Evolutionary conservation across 257 asterid species (phyloP), one percentile per base, ranked within the genome.

Genomic region (Solanum acaule): DNA sequence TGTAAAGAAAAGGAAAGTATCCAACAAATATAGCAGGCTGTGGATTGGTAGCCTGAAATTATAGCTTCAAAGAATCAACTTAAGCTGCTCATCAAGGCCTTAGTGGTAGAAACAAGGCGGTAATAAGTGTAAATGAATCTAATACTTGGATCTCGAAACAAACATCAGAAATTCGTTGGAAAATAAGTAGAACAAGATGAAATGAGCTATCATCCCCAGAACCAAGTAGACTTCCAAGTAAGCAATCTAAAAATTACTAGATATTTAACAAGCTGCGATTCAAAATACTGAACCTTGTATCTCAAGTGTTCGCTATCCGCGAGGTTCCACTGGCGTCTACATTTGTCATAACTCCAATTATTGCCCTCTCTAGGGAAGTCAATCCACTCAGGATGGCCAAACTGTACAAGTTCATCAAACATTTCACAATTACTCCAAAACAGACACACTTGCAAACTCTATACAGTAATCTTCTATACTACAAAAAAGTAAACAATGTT

Each of bases 361-460:
- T 97, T 97, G 85, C 99, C 99, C 89, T 97, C 99, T 91, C 99
- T 93, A 59, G 99, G 99, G 88, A 97, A 97, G 95, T 97, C 99
- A 78, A 97, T 97, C 99, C 99, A 97, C 40, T 97, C 99, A 77
- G 99, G 99, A 92, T 97, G 99, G 88, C 99, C 99, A 91, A 96
- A 97, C 99, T 97, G 89, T 85, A 65, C n/a, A 44, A 31, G 59
- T 25, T 56, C 86, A 84, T 56, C 77, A 33, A 81, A 35, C 56
- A 78, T 42, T 38, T 49, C 76, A 83, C 20, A 46, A 29, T 49
- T 49, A 49, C 70, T 82, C 22, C 86, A 82, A 82, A 46, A 49
- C 70, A 82, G 86, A 81, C 34, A 81, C 42, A 29, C 70, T 49
- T 46, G 86, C 86, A 44, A 81, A 81, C 33, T 46, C 68, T 29